Base-by-base conservation (phyloP, 345 rosid species). In the Melaleuca quinquenervia region DNA sequence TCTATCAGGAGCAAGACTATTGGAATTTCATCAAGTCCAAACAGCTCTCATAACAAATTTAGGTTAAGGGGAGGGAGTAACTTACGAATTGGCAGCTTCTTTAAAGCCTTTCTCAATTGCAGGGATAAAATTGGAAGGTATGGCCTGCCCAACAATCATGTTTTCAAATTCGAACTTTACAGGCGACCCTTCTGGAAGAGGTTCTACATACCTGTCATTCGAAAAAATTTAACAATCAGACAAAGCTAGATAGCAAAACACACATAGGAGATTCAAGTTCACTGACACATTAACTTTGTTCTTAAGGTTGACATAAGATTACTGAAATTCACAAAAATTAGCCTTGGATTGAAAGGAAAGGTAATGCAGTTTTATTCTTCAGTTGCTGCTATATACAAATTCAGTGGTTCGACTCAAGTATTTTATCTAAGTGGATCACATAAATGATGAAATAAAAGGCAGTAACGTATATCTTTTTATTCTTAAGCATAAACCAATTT, bases 51-150 rank as follows among this genome's bases (percentile, higher is more conserved):
- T 70, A 70, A 8, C 24, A 70, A 70, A 70, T 83, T 54, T 53
- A 51, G 74, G 50, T 26, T 83, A 64, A 50, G 49, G 20, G 55
- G 29, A 85, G 50, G 52, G 74, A 83, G 48, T 20, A 44, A 76
- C 98, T 91, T 87, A 98, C 99, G 98, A 94, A 89, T 98, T 98
- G 88, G 97, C 98, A 86, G 99, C 99, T 93, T 98, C 99, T 90
- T 90, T 96, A 84, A 98, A 98, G 84, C 99, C 99, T 90, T 98
- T 98, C 91, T 96, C 99, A 84, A 98, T 98, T 50, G 99, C 96
- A 87, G 99, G 98, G 45, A 98, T 95, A 82, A 94, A 98, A 87
- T 90, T 93, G 83, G 99, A 96, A 45, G 99, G 99, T 90, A 98
- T 92, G 85, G 94, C 98, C 90, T 98, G 99, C 88, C 99, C 99